Evolutionary conservation across 257 asterid species (phyloP), one percentile per base, ranked within the genome.

Genomic region (Nicotiana sylvestris): DNA sequence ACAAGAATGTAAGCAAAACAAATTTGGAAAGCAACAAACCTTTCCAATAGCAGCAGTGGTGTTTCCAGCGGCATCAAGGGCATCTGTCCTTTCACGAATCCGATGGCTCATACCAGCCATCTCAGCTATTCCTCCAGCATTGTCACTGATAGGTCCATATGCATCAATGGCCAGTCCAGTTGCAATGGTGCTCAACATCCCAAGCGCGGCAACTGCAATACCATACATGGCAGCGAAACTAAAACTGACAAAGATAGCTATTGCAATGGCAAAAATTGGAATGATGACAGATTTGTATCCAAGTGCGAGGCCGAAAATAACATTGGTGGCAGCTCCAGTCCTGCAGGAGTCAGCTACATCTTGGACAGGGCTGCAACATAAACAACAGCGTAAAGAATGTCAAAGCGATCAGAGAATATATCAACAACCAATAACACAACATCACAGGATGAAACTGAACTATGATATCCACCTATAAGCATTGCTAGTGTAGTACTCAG

Each of bases 341-440:
- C 97, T 89, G 93, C 98, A 94, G 85, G 98, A 94, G 86, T 94
- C 98, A 82, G 98, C 98, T 78, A 94, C 98, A 86, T 92, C 98
- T 89, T 94, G 97, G 90, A 94, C 98, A 1, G 92, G 92, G 53
- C 92, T 89, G 85, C 80, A 77, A 32, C 18, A 25, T 43, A 9
- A 33, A 27, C 64, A 74, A 49, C 10, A 16, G 9, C 16, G 62
- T 35, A 68, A 18, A 37, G 62, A 66, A 43, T 9, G 12, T 43
- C 46, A 80, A 65, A 64, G 17, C 3, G 51, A 43, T 43, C 51
- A 43, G 51, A 18, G 30, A 49, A 3, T 8, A 76, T 51, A 43
- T 9, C 2, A 51, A 27, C 17, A 8, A 43, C 51, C 16, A 35
- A 51, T 13, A 76, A n/a, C 16, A 17, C 64, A 15, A 76, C 29